Percentiles rank a stretch among this genome's conserved stretches.
These are phyloP conservation scores for Metschnikowia picachoensis DNA, from an alignment of 805 yeast genomes.

Conservation along the genomic window DNA sequence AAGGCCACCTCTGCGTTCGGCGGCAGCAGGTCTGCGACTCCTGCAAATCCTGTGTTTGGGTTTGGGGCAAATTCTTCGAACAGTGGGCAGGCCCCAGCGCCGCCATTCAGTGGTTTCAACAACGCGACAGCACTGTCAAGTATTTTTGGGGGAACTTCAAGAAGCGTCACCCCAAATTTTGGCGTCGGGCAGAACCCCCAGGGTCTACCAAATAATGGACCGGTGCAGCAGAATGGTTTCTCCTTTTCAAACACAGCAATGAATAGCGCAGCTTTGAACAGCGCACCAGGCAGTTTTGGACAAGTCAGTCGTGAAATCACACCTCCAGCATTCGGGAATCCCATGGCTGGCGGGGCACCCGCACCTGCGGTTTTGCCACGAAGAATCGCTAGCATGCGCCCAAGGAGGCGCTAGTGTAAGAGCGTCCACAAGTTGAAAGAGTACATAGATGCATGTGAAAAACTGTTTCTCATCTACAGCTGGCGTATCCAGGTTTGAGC, in stretches of 20 bases:
- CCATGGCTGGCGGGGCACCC: slow-evolving; percentile 3
- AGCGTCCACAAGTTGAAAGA: too few species aligned
- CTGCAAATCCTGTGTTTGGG: slow-evolving; percentile 6
- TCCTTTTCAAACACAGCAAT: slow-evolving; percentile 12
- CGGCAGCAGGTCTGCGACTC: slow-evolving; percentile 13
- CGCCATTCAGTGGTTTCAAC: slow-evolving; percentile 2
- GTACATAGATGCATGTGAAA: too few species aligned
- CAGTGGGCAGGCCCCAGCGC: slow-evolving; percentile 1
- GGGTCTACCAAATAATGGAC: slow-evolving; percentile 2
- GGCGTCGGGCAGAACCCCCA: slow-evolving; percentile 8
- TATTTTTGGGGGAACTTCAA: slow-evolving; percentile 7
- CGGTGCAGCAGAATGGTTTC: slow-evolving; percentile 9
- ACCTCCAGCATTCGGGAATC: slow-evolving; percentile 17
- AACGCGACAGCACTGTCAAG: slow-evolving; percentile 7
- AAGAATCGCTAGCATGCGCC: slow-evolving; percentile 35
- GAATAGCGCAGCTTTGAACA: slow-evolving; percentile 9
- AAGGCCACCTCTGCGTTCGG: slow-evolving; percentile 5
- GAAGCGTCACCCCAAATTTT: slow-evolving; percentile 8
- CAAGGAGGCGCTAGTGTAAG: slow-evolving; percentile 18
- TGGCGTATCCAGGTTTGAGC: too few species aligned
- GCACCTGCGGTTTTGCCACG: slow-evolving; percentile 18
- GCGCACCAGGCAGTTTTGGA: slow-evolving; percentile 17
- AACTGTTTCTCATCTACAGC: too few species aligned
- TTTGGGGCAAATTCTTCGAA: slow-evolving; percentile 2
- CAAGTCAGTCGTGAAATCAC: slow-evolving; percentile 17